Base-by-base conservation (phyloP, 306 rosid genomes). In the Lathyrus sativus region DNA sequence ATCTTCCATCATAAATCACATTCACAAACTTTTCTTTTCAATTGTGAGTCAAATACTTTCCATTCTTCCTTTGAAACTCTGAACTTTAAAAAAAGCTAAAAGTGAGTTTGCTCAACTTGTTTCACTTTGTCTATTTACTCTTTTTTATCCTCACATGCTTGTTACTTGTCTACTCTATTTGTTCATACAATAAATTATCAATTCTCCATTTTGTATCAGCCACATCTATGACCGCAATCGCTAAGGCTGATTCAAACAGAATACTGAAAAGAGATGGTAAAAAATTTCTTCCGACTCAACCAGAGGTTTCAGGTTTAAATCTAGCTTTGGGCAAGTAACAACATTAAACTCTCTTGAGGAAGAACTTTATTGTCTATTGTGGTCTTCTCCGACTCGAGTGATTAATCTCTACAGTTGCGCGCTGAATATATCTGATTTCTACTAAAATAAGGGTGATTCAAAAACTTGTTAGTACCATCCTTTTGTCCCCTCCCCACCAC, bases 1-100 rank as follows among this genome's bases (percentile, higher is more conserved):
- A 5, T 19, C 11, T 28, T 56, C 38, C 11, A 6, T 13, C 62
- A 28, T 26, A 56, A 56, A 12, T 56, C 39, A 12, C 62, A 56
- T 24, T 54, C 37, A 54, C 60, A 54, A 24, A 54, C 35, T 54
- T 54, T 2, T 11, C 13, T 54, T 11, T 51, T 26, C 35, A 14
- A 6, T 4, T 22, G 15, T 41, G 71, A 62, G 48, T 64, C 39
- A 71, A 74, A 58, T 18, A 28, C 17, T 19, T 48, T 50, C 48
- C 17, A 53, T 15, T 69, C 33, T 22, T 38, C 38, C 45, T 58
- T 68, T 39, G 60, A 56, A 69, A 24, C 31, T 68, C 62, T 63
- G 54, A 56, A 74, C 43, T 45, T 54, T 14, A 64, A 61, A 79
- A n/a, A 74, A 69, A 74, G 76, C 11, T 12, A 62, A 56, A 79